Base-by-base conservation (phyloP, 1,284 basidiomycete genomes). In the Trametes sp. region DNA sequence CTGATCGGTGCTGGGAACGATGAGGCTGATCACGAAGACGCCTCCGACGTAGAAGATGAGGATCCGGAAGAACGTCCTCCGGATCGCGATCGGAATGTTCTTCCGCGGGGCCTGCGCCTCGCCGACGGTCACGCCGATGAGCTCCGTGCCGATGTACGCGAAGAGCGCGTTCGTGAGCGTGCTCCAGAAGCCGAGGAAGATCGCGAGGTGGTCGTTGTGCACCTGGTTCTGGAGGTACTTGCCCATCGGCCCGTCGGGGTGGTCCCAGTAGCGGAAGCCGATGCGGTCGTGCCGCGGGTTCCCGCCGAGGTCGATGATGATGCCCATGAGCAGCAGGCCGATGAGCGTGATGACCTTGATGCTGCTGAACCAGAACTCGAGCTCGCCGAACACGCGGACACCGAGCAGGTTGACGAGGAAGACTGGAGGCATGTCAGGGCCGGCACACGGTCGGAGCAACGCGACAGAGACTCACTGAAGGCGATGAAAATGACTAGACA, bases 11-110 rank as follows among this genome's bases (percentile, higher is more conserved):
- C 69, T 78, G 41, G 72, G 77, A 29, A 84, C 89, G 58, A 88
- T 81, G 70, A 92, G 77, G 33, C 88, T 84, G 70, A 92, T 87
- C 45, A 90, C 84, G 63, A 93, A 89, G 21, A 87, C 87, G 36
- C 83, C 84, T 26, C 86, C 83, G 36, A 89, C 80, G 68, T 93
- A 94, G 82, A 94, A 94, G 55, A 93, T 77, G 33, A 84, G 72
- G 70, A 90, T 87, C 66, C 87, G 83, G 76, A 76, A 79, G 75
- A 84, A 85, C 21, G 82, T 83, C 70, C 82, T 79, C 62, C 78
- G 76, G 71, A 87, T 85, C 4, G 86, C 86, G 8, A 76, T 77
- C 4, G 87, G 85, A 56, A 88, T 84, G 48, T 83, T 84, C 74
- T 84, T 84, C 55, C 86, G 76, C 8, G 87, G 87, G 73, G 87